Conservation (phyloP, 2,329 filamentous ascomycete species). For the Ilyonectria destructans region DNA sequence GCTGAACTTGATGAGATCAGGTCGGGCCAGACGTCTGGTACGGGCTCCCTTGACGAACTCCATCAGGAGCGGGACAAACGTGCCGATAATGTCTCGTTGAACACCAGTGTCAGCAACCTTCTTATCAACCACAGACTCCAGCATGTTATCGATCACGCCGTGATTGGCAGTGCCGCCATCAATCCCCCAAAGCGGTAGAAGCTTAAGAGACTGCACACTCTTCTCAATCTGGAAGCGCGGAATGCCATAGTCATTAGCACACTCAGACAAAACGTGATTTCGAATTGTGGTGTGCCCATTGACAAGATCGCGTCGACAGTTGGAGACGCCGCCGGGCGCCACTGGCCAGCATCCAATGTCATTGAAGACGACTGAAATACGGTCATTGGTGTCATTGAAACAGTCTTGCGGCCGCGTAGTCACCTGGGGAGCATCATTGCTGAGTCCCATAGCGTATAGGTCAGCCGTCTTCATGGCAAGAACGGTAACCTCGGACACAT, state of each 20-base stretch:
- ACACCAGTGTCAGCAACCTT: slow-evolving; percentile 37
- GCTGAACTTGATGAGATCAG: slow-evolving; percentile 39
- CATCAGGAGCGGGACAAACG: slow-evolving; percentile 36
- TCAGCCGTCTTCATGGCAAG: slow-evolving; percentile 38
- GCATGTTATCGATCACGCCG: slow-evolving; percentile 38
- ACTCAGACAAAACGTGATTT: slow-evolving; percentile 40
- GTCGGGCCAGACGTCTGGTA: slow-evolving; percentile 29
- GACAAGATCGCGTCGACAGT: slow-evolving; percentile 40
- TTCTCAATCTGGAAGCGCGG: slow-evolving; percentile 42
- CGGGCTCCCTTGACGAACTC: slow-evolving; percentile 41
- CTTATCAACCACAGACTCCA: slow-evolving; percentile 38
- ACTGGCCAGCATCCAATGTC: slow-evolving; percentile 43
- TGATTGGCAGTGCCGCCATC: slow-evolving; percentile 41
- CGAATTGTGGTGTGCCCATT: slow-evolving; percentile 43
- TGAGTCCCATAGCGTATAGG: slow-evolving; percentile 41
- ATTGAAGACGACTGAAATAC: slow-evolving; percentile 40
- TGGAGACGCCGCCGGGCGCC: slow-evolving; percentile 39
- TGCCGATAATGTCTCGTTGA: slow-evolving; percentile 27
- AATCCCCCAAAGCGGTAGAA: slow-evolving; percentile 41
- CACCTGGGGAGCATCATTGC: slow-evolving; percentile 38
- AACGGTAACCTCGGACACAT: slow-evolving; percentile 37
- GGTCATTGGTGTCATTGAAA: slow-evolving; percentile 34
- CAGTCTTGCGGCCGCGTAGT: slow-evolving; percentile 39
- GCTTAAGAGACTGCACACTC: slow-evolving; percentile 40
- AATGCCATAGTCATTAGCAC: slow-evolving; percentile 41